Base-by-base conservation (phyloP, 768 basidiomycete species). In the Phylloporus sp. region DNA sequence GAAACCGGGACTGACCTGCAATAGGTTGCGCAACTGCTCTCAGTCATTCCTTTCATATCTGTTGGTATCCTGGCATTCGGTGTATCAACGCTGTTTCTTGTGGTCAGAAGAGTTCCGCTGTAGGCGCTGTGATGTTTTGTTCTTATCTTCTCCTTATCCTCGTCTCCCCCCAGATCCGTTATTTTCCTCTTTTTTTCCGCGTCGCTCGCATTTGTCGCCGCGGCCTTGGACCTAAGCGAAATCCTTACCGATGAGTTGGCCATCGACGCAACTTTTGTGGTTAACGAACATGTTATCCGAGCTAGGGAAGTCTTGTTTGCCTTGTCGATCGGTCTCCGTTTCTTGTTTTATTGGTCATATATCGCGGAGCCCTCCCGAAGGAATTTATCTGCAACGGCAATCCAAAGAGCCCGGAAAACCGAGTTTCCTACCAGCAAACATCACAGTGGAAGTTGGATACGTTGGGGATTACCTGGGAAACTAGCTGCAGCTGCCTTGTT, bases 341-440 rank as follows among this genome's bases (percentile, higher is more conserved):
- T 81, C 60, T 61, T 89, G 15, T 88, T 82, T 60, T 82, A 82
- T 55, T 91, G 88, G 88, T 69, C 69, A 34, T 79, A 83, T 53
- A 82, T 85, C 36, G 76, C 80, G 15, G 73, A 74, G 51, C 75
- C 82, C 44, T 83, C 86, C n/a, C 29, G 74, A 68, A 53, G 50
- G 43, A 47, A 39, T 22, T 27, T 44, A 15, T 53, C 49, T 39
- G 36, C 80, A 78, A 50, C 61, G 54, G 16, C 64, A 50, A 18
- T 57, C 58, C 23, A 46, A 45, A 42, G 56, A 1, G 35, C 52
- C 31, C 29, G 47, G 44, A 47, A 32, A 39, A 18, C 49, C 47
- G 61, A 51, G 24, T 60, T 62, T 49, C 49, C 60, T 27, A 57
- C 55, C 44, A 47, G 53, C 12, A 52, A 52, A 49, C 52, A 55